Conservation (phyloP, 352 stramenopile genomes). For the Pythium rhizo-oryzae region DNA sequence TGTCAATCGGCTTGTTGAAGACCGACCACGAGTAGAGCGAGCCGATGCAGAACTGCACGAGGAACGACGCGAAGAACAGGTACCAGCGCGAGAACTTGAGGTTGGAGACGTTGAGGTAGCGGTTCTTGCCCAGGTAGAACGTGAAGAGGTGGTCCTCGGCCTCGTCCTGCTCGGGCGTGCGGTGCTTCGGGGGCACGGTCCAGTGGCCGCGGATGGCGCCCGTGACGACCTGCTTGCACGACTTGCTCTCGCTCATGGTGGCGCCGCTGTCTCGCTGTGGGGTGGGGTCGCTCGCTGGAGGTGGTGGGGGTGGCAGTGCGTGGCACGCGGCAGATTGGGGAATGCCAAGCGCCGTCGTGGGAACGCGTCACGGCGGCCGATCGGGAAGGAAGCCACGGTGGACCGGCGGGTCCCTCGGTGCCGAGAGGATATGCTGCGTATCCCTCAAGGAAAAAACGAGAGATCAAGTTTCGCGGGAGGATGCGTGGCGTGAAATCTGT, state of each 20-base stretch:
- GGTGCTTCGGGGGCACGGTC: conserved; percentile 32
- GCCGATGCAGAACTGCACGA: conserved; percentile 72
- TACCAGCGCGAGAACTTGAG: conserved; percentile 68
- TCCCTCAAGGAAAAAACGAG: no score
- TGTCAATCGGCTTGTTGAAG: conserved; percentile 68
- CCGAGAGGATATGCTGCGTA: not conserved
- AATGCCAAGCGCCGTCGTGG: not conserved
- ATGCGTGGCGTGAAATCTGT: conserved; percentile 2
- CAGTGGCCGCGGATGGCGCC: conserved; percentile 29
- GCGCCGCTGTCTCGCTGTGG: not conserved
- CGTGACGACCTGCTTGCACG: conserved; percentile 13
- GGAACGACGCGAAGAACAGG: conserved; percentile 61
- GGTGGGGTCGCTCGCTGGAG: not conserved
- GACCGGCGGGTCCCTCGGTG: not conserved
- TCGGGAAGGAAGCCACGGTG: not conserved
- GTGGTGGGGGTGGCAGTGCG: conserved; percentile 3
- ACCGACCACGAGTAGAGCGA: conserved; percentile 77
- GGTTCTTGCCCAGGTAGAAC: conserved; percentile 35
- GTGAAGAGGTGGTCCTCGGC: conserved; percentile 40
- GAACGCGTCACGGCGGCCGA: no score
- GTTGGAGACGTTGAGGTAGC: conserved; percentile 32
- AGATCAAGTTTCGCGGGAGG: conserved; percentile 2
- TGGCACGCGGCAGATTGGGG: conserved; percentile 8
- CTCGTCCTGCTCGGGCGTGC: conserved; percentile 36
- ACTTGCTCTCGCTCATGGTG: conserved; percentile 8